Evolutionary conservation across 2,329 filamentous ascomycete species (phyloP).

Genomic region (Sordariomycetes sp.): DNA sequence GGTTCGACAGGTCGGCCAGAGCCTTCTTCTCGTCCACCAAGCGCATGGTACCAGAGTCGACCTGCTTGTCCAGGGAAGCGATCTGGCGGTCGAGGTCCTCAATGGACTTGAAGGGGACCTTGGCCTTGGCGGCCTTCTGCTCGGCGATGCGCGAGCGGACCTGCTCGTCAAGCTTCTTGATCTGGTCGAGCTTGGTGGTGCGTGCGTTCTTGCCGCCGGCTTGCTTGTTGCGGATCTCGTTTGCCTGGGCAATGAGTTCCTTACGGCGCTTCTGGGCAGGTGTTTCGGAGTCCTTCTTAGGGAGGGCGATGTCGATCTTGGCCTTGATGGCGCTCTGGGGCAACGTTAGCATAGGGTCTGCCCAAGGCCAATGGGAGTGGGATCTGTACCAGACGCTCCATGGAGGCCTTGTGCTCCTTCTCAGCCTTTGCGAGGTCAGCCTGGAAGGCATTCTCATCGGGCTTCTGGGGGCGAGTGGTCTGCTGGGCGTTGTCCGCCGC

Average conservation of each 20-base stretch:
- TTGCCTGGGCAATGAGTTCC: constrained; percentile 75
- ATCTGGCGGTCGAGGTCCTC: constrained; percentile 87
- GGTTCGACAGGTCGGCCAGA: constrained; percentile 67
- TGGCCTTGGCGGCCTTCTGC: constrained; percentile 76
- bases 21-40: constrained; percentile 97
- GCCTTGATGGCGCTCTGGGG: constrained; percentile 75
- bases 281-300: constrained; percentile 69
- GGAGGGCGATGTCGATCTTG: constrained; percentile 77
- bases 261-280: constrained; percentile 75
- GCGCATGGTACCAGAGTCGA: constrained; percentile 86
- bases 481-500: constrained; percentile 26
- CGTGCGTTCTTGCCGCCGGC: constrained; percentile 78
- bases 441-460: constrained; percentile 80
- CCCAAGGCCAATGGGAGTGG: constrained; percentile 1
- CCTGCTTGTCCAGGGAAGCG: constrained; percentile 68
- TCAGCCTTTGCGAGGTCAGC: constrained; percentile 69
- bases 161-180: constrained; percentile 85
- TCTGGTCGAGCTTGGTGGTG: constrained; percentile 71
- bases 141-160: constrained; percentile 77
- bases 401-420: constrained; percentile 73
- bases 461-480: constrained; percentile 66
- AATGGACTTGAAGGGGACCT: constrained; percentile 74
- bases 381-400: constrained; percentile 44
- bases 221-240: constrained; percentile 80
- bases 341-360: constrained; percentile 8